Percentiles rank a stretch among this genome's conserved stretches.
These are phyloP conservation scores for Mycosphaerelloides madeirae DNA, from an alignment of 2,329 filamentous ascomycete species.

Conservation along the genomic window DNA sequence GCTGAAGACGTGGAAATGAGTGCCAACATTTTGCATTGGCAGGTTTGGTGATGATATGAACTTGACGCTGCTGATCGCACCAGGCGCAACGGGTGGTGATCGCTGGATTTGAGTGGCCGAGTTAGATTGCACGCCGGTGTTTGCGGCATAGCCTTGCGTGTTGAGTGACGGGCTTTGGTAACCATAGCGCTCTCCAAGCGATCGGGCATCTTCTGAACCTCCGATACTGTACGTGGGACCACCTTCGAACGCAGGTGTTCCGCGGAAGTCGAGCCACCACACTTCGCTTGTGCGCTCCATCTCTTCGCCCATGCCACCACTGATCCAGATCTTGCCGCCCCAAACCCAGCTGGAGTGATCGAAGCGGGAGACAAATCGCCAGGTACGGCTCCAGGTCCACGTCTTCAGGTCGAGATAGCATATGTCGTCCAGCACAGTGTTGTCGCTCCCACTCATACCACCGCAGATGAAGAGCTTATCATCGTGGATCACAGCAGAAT, in stretches of 20 bases:
- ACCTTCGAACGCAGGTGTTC: conserved; percentile 69
- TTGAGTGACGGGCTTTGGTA: conserved; percentile 32
- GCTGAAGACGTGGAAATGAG: conserved; percentile 92
- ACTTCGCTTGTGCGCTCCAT: conserved; percentile 96
- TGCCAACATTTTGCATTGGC: conserved; percentile 82
- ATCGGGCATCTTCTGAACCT: conserved; percentile 32
- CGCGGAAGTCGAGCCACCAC: conserved; percentile 95
- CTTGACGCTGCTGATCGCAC: conserved; percentile 81
- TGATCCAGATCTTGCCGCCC: conserved; percentile 90
- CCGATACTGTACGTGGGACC: conserved; percentile 28
- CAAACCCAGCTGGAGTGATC: conserved; percentile 95
- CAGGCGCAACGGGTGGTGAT: conserved; percentile 61
- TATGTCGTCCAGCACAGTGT: conserved; percentile 88
- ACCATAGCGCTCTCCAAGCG: conserved; percentile 28
- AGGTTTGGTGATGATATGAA: conserved; percentile 84
- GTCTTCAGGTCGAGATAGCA: conserved; percentile 96
- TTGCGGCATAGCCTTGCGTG: conserved; percentile 64
- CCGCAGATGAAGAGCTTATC: conserved; percentile 95
- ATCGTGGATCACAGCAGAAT: conserved; percentile 90
- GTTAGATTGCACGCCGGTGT: conserved; percentile 57
- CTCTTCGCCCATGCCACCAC: conserved; percentile 87
- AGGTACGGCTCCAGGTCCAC: conserved; percentile 93
- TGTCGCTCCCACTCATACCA: conserved; percentile 90
- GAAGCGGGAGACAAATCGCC: conserved; percentile 91
- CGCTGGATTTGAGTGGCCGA: conserved; percentile 42